These are phyloP conservation scores for Peziza echinospora DNA, from an alignment of 495 filamentous ascomycete genomes.

Conservation along the genomic window DNA sequence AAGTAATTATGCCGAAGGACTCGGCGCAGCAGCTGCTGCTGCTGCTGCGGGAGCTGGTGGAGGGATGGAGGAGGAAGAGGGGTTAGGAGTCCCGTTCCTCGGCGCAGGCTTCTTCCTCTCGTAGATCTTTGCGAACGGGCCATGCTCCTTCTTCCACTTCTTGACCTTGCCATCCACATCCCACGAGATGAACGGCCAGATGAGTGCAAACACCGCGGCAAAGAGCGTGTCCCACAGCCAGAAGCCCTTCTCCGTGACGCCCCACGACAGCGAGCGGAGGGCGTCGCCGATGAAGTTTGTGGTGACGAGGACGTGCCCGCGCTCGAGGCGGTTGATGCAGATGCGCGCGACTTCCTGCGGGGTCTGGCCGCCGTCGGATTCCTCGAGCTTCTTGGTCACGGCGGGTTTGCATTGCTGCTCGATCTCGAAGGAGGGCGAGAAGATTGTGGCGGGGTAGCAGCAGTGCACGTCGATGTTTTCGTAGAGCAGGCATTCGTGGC, in stretches of 20 bases:
- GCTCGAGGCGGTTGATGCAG: constrained; percentile 54
- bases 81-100: neutral
- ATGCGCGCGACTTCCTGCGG: constrained; percentile 51
- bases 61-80: neutral
- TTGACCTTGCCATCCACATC: constrained; percentile 38
- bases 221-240: constrained; percentile 40
- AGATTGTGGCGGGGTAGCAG: constrained; percentile 69
- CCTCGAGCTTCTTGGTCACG: constrained; percentile 62
- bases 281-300: constrained; percentile 44
- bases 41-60: no score
- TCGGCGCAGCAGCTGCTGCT: no score
- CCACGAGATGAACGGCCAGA: constrained; percentile 38
- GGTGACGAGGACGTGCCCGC: constrained; percentile 54
- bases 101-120: neutral
- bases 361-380: constrained; percentile 55
- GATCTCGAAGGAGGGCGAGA: constrained; percentile 46
- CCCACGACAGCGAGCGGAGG: constrained; percentile 40
- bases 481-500: constrained; percentile 70
- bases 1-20: constrained; percentile 1
- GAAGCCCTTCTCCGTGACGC: constrained; percentile 36
- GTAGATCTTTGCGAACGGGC: constrained; percentile 9
- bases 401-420: constrained; percentile 67
- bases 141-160: constrained; percentile 36
- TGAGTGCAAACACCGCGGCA: constrained; percentile 31
- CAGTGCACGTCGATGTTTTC: constrained; percentile 57